Percentiles rank a stretch among this genome's conserved stretches.
phyloP scores from a whole-genome alignment of 2,329 filamentous ascomycete genomes.

The Penicillium polonicum region DNA sequence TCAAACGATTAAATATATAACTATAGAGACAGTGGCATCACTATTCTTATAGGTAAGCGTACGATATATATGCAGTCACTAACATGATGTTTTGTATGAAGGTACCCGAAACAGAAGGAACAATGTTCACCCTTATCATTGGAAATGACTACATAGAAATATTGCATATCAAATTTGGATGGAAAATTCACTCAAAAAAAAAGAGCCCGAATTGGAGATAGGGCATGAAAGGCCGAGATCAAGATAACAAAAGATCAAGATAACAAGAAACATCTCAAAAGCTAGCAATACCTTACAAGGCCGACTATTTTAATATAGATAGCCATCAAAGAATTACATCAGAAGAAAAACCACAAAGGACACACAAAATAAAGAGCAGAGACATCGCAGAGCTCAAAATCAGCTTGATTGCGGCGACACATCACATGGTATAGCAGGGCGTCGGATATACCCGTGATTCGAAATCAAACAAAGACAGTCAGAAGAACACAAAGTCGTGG shows the following conservation, averaged over 20 bases:
- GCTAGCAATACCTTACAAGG: constrained; percentile 9
- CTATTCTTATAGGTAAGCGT: neutral
- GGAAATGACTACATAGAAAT: neutral
- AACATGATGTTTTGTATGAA: neutral
- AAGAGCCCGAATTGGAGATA: neutral
- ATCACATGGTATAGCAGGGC: neutral
- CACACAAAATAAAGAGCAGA: neutral
- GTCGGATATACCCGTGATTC: neutral
- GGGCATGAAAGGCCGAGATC: neutral
- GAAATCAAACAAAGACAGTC: constrained; percentile 4
- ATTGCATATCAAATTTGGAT: neutral
- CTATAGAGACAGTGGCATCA: neutral
- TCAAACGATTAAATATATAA: neutral
- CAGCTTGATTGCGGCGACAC: neutral
- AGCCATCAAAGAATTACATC: constrained; percentile 16
- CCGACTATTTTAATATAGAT: neutral
- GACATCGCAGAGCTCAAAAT: neutral
- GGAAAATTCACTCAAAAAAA: neutral
- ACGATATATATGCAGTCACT: neutral
- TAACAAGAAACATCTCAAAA: neutral
- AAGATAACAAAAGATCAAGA: neutral
- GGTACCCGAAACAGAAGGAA: neutral
- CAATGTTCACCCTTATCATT: neutral
- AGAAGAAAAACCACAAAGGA: constrained; percentile 6
- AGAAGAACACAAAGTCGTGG: constrained; percentile 4